phyloP scores from a whole-genome alignment of 352 stramenopile species.

The Phytophthora macrochlamydospora region DNA sequence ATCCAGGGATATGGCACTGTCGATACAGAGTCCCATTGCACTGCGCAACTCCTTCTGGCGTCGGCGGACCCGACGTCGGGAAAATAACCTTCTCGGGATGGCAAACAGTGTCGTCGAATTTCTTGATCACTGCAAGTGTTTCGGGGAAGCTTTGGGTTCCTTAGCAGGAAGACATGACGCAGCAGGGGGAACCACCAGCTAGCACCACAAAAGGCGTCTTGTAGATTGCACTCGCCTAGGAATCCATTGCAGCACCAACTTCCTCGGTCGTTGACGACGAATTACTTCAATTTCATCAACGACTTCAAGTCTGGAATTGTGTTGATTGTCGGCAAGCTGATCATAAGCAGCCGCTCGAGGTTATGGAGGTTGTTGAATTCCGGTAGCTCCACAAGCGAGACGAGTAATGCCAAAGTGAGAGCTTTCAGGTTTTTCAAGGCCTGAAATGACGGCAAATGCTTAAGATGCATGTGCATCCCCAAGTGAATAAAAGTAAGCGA shows the following conservation, averaged over 20 bases:
- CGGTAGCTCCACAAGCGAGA: slow-evolving; percentile 11
- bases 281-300: slow-evolving; percentile 1
- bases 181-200: slow-evolving; percentile 3
- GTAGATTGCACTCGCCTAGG: slow-evolving; percentile 9
- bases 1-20: slow-evolving; percentile 5
- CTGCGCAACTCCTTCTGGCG: background rate
- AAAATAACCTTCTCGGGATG: background rate
- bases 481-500: slow-evolving; percentile 43
- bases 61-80: background rate
- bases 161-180: background rate
- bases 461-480: slow-evolving; percentile 7
- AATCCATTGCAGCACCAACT: slow-evolving; percentile 28
- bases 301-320: slow-evolving; percentile 14
- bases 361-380: slow-evolving; percentile 15
- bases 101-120: slow-evolving; percentile 10
- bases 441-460: slow-evolving; percentile 21
- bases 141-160: background rate
- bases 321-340: slow-evolving; percentile 4
- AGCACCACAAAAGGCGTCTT: slow-evolving; percentile 2
- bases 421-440: slow-evolving; percentile 27
- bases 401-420: slow-evolving; percentile 23
- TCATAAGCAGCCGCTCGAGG: slow-evolving; percentile 26
- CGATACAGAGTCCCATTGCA: slow-evolving; percentile 32
- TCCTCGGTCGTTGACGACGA: background rate
- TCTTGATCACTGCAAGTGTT: slow-evolving; percentile 6